Percentiles rank a stretch among this genome's conserved stretches.
phyloP scores from a whole-genome alignment of 2,329 filamentous ascomycete species.

The Calonectria hongkongensis region DNA sequence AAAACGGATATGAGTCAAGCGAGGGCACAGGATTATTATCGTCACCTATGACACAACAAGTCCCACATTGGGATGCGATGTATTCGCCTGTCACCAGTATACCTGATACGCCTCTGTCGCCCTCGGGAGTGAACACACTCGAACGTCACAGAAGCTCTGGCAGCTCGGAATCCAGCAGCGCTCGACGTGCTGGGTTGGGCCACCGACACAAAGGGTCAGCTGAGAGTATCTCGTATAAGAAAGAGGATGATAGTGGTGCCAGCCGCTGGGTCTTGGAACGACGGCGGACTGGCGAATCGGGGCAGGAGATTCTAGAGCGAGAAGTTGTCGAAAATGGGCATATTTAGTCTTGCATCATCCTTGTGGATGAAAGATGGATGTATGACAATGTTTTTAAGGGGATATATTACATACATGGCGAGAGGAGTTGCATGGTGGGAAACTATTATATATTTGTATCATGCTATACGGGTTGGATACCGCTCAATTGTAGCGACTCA shows the following conservation, averaged over 20 bases:
- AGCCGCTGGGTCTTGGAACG: constrained; percentile 82
- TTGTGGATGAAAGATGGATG: constrained; percentile 22
- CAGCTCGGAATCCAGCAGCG: constrained; percentile 38
- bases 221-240: constrained; percentile 82
- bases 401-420: constrained; percentile 26
- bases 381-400: not conserved
- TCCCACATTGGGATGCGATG: not conserved
- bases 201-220: constrained; percentile 74
- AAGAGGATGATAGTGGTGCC: constrained; percentile 76
- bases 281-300: constrained; percentile 78
- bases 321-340: constrained; percentile 77
- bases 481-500: constrained; percentile 10
- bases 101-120: constrained; percentile 45
- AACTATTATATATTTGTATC: constrained; percentile 9
- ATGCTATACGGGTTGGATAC: not conserved
- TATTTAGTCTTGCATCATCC: constrained; percentile 58
- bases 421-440: not conserved
- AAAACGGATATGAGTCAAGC: constrained; percentile 38
- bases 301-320: constrained; percentile 79
- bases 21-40: constrained; percentile 40
- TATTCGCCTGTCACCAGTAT: constrained; percentile 37
- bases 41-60: constrained; percentile 23
- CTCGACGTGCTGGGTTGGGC: constrained; percentile 56
- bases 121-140: constrained; percentile 48
- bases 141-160: constrained; percentile 45